These are phyloP conservation scores for Neoscytalidium dimidiatum DNA, from an alignment of 2,329 filamentous ascomycete species.

Conservation along the genomic window DNA sequence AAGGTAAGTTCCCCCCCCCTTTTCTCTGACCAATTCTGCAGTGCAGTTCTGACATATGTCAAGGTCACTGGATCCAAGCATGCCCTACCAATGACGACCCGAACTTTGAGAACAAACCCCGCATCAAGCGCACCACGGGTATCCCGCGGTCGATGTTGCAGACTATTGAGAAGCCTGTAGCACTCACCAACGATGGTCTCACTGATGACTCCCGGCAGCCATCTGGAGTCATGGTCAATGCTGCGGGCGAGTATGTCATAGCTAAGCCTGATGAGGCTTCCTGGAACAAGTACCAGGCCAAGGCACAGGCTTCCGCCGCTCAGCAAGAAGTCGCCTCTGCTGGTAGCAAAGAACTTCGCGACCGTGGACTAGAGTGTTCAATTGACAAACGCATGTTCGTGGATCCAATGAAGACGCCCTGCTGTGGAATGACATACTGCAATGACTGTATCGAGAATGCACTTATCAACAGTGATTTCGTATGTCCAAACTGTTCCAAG, in stretches of 20 bases:
- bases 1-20: conserved; percentile 54
- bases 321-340: conserved; percentile 75
- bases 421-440: conserved; percentile 98
- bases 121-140: conserved; percentile 94
- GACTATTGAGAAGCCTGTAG: conserved; percentile 87
- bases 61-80: conserved; percentile 94
- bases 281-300: conserved; percentile 97
- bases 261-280: conserved; percentile 92
- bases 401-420: conserved; percentile 98
- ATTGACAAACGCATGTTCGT: conserved; percentile 98
- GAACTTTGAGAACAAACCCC: conserved; percentile 88
- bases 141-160: conserved; percentile 95
- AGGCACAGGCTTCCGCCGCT: conserved; percentile 81
- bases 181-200: conserved; percentile 69
- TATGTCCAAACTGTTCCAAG: conserved; percentile 88
- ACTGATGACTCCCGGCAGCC: conserved; percentile 80
- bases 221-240: conserved; percentile 94
- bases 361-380: conserved; percentile 86
- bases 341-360: conserved; percentile 83
- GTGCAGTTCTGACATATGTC: conserved; percentile 30
- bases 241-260: conserved; percentile 95
- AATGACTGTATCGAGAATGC: conserved; percentile 99
- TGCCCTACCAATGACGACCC: conserved; percentile 99
- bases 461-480: conserved; percentile 96
- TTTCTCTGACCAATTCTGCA: too few species aligned